Evolutionary conservation across 2,329 filamentous ascomycete genomes (phyloP), one percentile per base, ranked within the genome.

Genomic region (Colletotrichum somersetense): DNA sequence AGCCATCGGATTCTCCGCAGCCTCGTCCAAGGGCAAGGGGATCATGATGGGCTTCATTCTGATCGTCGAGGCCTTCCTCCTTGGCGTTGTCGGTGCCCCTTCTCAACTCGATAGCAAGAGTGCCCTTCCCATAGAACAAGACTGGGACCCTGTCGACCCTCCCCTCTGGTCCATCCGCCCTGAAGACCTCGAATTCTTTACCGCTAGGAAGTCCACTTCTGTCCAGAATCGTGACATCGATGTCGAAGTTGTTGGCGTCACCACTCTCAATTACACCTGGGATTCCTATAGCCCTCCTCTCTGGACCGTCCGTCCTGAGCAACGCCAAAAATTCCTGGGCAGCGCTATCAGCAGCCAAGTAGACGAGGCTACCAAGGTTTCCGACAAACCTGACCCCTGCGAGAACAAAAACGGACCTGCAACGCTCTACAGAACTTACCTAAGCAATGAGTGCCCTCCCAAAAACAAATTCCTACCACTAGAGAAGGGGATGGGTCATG

Each of bases 111-210:
- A 69, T 2, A 18, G 42, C 44, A 35, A 14, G 18, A 10, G n/a
- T 18, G 18, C 2, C 35, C 8, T 33, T 30, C 18, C 48, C 14
- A 6, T n/a, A 10, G 20, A 33, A 2, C 16, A 50, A 10, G 33
- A 52, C 63, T 62, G 63, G 48, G 64, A 61, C 35, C 23, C 44
- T 7, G 50, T 23, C n/a, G 16, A 62, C 6, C 63, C 63, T 57
- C 63, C 67, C 12, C 20, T 56, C 48, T 71, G 68, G 68, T 14
- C 68, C n/a, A 35, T 62, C 8, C 68, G 63, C 14, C 56, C 56
- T 0, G 57, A 62, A 2, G 52, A 72, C 5, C 66, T 20, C 2
- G n/a, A 52, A 7, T 14, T 20, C 16, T 38, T 52, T 35, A 35
- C 38, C 12, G 7, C 6, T 14, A 33, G 16, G n/a, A 16, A 20